These are phyloP conservation scores for Phytophthora colocasiae DNA, from an alignment of 352 stramenopile species.

Conservation along the genomic window DNA sequence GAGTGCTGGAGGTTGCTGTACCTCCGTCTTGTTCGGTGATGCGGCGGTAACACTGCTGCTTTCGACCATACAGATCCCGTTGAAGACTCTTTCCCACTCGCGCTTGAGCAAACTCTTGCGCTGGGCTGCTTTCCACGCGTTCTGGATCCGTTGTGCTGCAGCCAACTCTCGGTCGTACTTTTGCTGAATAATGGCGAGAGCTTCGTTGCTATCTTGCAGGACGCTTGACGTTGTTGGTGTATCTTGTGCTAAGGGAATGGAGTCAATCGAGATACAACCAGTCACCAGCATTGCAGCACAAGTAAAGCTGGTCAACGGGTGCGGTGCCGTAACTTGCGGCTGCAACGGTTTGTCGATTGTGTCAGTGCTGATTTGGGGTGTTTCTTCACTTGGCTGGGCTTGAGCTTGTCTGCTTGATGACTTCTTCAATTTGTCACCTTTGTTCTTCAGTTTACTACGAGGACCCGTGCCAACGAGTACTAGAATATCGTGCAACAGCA, in stretches of 20 bases:
- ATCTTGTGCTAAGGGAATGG: conserved; percentile 1
- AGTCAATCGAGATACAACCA: conserved; percentile 24
- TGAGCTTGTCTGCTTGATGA: not conserved
- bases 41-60: no score
- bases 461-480: conserved; percentile 2
- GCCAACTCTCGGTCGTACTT: conserved; percentile 10
- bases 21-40: not conserved
- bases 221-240: not conserved
- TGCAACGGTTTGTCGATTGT: not conserved
- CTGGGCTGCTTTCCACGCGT: conserved; percentile 30
- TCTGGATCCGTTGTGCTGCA: conserved; percentile 41
- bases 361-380: not conserved
- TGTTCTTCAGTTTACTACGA: conserved; percentile 9
- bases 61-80: not conserved
- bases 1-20: not conserved
- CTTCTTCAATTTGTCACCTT: conserved; percentile 16
- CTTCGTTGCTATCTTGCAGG: conserved; percentile 5
- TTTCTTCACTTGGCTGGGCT: not conserved
- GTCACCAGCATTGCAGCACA: conserved; percentile 53
- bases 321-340: not conserved
- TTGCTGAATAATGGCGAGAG: conserved; percentile 14
- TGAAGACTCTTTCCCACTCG: not conserved
- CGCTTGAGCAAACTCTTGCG: conserved; percentile 4
- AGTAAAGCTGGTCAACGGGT: conserved; percentile 40
- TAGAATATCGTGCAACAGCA: conserved; percentile 13